These are phyloP conservation scores for Rhodotorula diobovata DNA, from an alignment of 768 basidiomycete species.

Conservation along the genomic window DNA sequence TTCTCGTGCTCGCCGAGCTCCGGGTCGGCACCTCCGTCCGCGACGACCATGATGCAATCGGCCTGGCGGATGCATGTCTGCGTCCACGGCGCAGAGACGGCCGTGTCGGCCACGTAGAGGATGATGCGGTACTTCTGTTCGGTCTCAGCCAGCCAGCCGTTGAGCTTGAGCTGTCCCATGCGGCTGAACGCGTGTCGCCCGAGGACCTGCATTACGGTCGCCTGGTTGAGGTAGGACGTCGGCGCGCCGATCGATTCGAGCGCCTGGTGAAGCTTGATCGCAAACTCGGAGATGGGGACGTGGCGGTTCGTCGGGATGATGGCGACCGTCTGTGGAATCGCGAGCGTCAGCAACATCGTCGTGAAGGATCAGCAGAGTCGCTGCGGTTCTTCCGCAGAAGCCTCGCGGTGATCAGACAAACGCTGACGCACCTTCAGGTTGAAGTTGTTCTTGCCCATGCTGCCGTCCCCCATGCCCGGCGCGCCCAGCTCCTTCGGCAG, in stretches of 20 bases:
- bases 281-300: constrained; percentile 84
- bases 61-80: constrained; percentile 97
- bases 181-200: constrained; percentile 91
- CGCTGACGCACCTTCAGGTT: constrained; percentile 56
- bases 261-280: constrained; percentile 78
- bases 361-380: background rate
- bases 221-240: constrained; percentile 88
- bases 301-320: constrained; percentile 79
- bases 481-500: constrained; percentile 25
- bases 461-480: constrained; percentile 44
- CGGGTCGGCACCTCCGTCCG: constrained; percentile 82
- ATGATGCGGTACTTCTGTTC: constrained; percentile 91
- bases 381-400: background rate
- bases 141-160: constrained; percentile 84
- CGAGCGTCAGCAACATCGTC: background rate
- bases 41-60: constrained; percentile 88
- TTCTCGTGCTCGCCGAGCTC: constrained; percentile 90
- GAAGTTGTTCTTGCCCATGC: constrained; percentile 69
- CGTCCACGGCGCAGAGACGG: constrained; percentile 93
- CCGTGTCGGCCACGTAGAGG: constrained; percentile 91
- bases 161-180: constrained; percentile 94
- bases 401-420: no score
- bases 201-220: constrained; percentile 81
- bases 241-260: constrained; percentile 90
- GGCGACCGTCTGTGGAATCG: constrained; percentile 72